phyloP scores from a whole-genome alignment of 2,329 filamentous ascomycete species.

The Colletotrichum incanum region DNA sequence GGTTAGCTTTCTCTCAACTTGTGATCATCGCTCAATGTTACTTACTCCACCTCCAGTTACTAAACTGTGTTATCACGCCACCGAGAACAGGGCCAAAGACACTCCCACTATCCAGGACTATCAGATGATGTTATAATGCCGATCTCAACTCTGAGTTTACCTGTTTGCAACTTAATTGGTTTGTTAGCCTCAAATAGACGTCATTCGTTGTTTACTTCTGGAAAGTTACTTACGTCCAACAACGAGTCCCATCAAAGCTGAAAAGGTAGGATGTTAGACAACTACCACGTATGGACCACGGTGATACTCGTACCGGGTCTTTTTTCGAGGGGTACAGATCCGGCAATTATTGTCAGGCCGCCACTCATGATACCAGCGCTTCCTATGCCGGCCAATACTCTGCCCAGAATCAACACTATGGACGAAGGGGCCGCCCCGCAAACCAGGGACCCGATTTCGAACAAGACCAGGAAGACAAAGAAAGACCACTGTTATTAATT shows the following conservation, averaged over 20 bases:
- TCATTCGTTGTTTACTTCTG: no score
- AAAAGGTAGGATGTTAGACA: neutral
- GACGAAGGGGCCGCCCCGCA: constrained; percentile 62
- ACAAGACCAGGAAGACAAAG: constrained; percentile 50
- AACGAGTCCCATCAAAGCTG: constrained; percentile 3
- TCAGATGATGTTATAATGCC: neutral
- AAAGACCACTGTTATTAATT: constrained; percentile 53
- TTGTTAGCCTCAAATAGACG: neutral
- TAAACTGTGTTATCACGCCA: constrained; percentile 55
- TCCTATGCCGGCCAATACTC: constrained; percentile 64
- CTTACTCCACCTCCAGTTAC: constrained; percentile 61
- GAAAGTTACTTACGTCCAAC: constrained; percentile 1
- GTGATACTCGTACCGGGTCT: constrained; percentile 49
- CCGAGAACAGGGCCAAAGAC: constrained; percentile 60
- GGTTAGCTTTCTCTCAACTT: neutral
- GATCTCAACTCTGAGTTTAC: neutral
- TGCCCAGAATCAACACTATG: constrained; percentile 63
- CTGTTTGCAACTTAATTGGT: constrained; percentile 50
- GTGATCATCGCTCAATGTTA: neutral
- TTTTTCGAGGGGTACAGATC: constrained; percentile 49
- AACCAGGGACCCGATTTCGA: constrained; percentile 61
- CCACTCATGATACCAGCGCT: constrained; percentile 60
- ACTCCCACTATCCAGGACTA: constrained; percentile 53
- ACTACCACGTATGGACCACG: no score
- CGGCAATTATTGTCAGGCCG: constrained; percentile 53